Conservation (phyloP, 139 green algal species). For the Edaphochlamys debaryana region DNA sequence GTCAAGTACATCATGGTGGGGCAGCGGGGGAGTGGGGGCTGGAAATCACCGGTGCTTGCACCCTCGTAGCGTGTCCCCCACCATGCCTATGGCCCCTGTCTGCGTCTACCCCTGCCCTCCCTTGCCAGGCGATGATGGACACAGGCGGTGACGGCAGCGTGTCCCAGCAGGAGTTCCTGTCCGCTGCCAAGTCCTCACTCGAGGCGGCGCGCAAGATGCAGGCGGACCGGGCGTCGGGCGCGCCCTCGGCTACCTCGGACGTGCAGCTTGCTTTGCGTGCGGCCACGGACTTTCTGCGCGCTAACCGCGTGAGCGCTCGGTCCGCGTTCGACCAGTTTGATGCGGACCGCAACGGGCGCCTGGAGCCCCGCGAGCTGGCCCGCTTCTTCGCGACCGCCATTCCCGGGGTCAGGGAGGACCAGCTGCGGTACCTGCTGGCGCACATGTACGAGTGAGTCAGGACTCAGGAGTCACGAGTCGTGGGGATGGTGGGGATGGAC, state of each 20-base stretch:
- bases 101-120: background rate
- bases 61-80: too few species aligned
- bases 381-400: constrained; percentile 24
- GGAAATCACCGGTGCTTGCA: background rate
- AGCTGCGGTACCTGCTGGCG: constrained; percentile 36
- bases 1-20: constrained; percentile 51
- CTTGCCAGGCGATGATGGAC: constrained; percentile 54
- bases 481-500: too few species aligned
- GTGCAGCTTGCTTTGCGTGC: constrained; percentile 13
- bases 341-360: constrained; percentile 24
- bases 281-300: constrained; percentile 16
- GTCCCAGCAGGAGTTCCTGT: constrained; percentile 48
- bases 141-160: constrained; percentile 42
- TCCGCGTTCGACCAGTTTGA: constrained; percentile 28
- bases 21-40: background rate
- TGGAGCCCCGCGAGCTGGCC: constrained; percentile 25
- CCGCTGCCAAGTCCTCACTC: constrained; percentile 28
- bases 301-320: constrained; percentile 3
- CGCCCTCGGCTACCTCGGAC: background rate
- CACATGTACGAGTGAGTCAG: constrained; percentile 38
- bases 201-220: constrained; percentile 13
- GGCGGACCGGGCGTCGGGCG: constrained; percentile 9
- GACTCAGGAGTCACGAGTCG: too few species aligned
- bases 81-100: too few species aligned
- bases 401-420: background rate